Percentiles rank a stretch among this genome's conserved stretches.
These are phyloP conservation scores for Podaxis pistillaris DNA, from an alignment of 768 basidiomycete genomes.

Conservation along the genomic window DNA sequence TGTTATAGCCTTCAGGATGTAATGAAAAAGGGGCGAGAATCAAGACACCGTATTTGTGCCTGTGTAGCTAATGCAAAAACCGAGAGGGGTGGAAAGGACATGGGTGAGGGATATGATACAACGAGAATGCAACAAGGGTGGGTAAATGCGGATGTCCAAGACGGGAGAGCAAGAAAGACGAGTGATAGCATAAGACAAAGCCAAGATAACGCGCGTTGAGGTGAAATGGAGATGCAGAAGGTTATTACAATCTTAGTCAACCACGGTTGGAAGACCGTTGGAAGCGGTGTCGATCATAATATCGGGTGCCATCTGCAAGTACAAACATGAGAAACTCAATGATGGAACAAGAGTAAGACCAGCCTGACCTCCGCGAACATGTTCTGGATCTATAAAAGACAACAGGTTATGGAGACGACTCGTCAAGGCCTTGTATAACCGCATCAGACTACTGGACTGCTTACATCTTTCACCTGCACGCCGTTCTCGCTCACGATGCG, in stretches of 20 bases:
- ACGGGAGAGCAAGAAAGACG: neutral
- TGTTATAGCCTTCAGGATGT: too few relatives aligned
- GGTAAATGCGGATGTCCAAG: too few relatives aligned
- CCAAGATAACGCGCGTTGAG: neutral
- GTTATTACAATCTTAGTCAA: neutral
- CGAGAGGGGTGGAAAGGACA: neutral
- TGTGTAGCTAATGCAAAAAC: too few relatives aligned
- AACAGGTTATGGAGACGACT: neutral
- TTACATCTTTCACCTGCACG: slow-evolving; percentile 73
- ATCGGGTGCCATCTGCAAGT: slow-evolving; percentile 51
- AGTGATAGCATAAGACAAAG: neutral
- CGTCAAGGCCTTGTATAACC: neutral
- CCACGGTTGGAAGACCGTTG: neutral
- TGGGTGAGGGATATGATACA: neutral
- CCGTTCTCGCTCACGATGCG: neutral
- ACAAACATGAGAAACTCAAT: slow-evolving; percentile 43
- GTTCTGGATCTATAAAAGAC: neutral
- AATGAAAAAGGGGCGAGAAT: too few relatives aligned
- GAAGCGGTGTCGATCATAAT: slow-evolving; percentile 23
- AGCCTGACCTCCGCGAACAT: neutral
- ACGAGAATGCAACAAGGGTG: neutral
- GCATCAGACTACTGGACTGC: slow-evolving; percentile 37
- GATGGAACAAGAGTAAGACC: neutral
- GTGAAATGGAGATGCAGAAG: neutral
- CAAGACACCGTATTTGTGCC: too few relatives aligned